Percentiles rank a stretch among this genome's conserved stretches.
phyloP scores from a whole-genome alignment of 306 rosid genomes.

The Prunus mira region DNA sequence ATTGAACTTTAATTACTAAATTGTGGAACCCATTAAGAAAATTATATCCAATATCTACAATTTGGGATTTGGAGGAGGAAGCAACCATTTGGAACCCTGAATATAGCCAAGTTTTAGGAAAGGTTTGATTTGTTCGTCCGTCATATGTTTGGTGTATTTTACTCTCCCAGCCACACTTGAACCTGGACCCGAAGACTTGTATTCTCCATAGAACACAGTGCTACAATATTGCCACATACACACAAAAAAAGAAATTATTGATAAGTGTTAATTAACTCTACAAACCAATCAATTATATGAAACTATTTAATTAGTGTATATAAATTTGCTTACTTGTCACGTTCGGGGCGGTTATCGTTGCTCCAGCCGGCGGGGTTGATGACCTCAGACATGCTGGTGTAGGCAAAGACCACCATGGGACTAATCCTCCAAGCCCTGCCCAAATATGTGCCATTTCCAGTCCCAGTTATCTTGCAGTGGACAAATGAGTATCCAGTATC shows the following conservation, averaged over 20 bases:
- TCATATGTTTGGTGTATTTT: constrained; percentile 19
- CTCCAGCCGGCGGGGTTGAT: constrained; percentile 44
- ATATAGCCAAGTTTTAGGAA: constrained; percentile 36
- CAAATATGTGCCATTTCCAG: constrained; percentile 28
- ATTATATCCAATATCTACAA: neutral
- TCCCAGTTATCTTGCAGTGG: constrained; percentile 46
- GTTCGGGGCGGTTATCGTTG: neutral
- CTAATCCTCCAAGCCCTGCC: constrained; percentile 56
- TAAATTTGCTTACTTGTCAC: constrained; percentile 17
- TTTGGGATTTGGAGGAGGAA: constrained; percentile 45
- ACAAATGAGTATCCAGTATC: constrained; percentile 45
- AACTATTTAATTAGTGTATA: neutral
- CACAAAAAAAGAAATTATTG: neutral
- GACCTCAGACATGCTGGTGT: constrained; percentile 23
- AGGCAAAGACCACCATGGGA: constrained; percentile 44
- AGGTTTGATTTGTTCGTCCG: constrained; percentile 20
- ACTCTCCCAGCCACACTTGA: constrained; percentile 3
- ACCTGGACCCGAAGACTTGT: constrained; percentile 31
- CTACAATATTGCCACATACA: constrained; percentile 18
- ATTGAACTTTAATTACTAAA: too few relatives aligned
- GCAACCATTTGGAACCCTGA: constrained; percentile 48
- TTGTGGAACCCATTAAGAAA: too few relatives aligned
- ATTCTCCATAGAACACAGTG: constrained; percentile 39
- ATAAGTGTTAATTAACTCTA: neutral
- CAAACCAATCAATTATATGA: neutral